phyloP scores from a whole-genome alignment of 2,329 filamentous ascomycete species.

The Colletotrichum scovillei region DNA sequence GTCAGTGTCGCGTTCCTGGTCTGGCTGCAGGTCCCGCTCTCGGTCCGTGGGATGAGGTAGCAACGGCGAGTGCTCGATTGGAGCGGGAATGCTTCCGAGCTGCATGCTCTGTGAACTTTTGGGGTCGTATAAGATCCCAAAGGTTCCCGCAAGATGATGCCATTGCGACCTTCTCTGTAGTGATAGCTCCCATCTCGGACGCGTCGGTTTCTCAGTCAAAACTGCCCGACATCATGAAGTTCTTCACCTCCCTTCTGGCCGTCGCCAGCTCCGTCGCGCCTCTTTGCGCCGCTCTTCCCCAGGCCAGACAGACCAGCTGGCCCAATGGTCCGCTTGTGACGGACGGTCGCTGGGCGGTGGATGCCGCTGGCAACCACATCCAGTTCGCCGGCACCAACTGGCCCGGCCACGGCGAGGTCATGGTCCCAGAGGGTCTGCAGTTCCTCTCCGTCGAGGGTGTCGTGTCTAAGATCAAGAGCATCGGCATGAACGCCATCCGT shows the following conservation, averaged over 20 bases:
- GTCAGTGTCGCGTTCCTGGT: conserved; percentile 26
- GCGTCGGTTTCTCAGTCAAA: neutral
- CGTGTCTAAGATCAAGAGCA: conserved; percentile 65
- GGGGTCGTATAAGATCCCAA: conserved; percentile 13
- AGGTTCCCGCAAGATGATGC: neutral
- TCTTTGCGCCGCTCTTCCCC: conserved; percentile 23
- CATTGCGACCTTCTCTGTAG: neutral
- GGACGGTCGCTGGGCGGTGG: conserved; percentile 54
- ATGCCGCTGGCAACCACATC: conserved; percentile 54
- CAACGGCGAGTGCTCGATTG: neutral
- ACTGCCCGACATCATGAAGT: conserved; percentile 34
- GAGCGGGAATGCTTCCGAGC: neutral
- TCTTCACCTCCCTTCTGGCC: conserved; percentile 30
- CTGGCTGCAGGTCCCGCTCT: conserved; percentile 18
- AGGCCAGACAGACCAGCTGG: conserved; percentile 43
- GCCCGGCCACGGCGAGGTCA: conserved; percentile 70
- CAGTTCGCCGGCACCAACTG: conserved; percentile 70
- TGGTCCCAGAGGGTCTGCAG: conserved; percentile 74
- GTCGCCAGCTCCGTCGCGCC: conserved; percentile 31
- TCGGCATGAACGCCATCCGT: conserved; percentile 73
- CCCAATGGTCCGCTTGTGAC: conserved; percentile 56
- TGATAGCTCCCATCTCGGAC: neutral
- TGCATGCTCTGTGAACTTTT: neutral
- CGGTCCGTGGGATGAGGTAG: conserved; percentile 3
- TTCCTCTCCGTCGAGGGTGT: conserved; percentile 68